Conservation (phyloP, 352 stramenopile species). For the Pythium sukuiense region DNA sequence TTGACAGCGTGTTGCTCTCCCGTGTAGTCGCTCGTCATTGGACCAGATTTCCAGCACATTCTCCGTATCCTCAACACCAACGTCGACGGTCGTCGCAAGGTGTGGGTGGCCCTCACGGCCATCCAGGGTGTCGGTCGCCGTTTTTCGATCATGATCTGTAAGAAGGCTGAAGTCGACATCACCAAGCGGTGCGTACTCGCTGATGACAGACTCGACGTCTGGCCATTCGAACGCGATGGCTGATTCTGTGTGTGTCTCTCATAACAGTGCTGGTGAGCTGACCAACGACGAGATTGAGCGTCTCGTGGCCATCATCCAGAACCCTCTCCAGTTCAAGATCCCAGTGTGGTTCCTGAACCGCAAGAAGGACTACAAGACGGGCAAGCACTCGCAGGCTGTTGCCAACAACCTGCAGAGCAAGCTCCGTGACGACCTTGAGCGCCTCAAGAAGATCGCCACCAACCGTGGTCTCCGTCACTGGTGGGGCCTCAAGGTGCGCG, state of each 20-base stretch:
- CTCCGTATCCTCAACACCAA: conserved; percentile 99
- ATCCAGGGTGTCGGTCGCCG: conserved; percentile 86
- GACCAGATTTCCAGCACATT: conserved; percentile 99
- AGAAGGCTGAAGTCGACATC: conserved; percentile 99
- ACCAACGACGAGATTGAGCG: conserved; percentile 99
- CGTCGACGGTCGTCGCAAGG: conserved; percentile 98
- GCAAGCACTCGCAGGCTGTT: conserved; percentile 98
- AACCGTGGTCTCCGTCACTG: conserved; percentile 99
- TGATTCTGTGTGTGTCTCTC: background rate
- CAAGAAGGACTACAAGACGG: conserved; percentile 99
- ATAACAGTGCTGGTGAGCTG: conserved; percentile 92
- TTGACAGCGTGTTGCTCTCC: conserved; percentile 20
- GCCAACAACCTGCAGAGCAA: conserved; percentile 98
- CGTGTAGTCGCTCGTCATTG: conserved; percentile 86
- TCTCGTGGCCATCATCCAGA: conserved; percentile 99
- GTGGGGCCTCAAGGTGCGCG: conserved; percentile 99
- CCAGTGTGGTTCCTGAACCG: conserved; percentile 99
- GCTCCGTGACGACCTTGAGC: conserved; percentile 99
- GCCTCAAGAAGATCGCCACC: conserved; percentile 99
- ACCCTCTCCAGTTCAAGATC: conserved; percentile 99
- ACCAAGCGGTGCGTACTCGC: conserved; percentile 89
- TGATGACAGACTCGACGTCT: background rate
- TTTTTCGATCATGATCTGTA: conserved; percentile 96
- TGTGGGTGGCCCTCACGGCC: conserved; percentile 82
- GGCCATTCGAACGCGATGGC: background rate